A percentile compares a stretch with the other conserved stretches of the same genome.
phyloP scores from a whole-genome alignment of 108 stramenopile species.

The Skeletonema costatum region DNA sequence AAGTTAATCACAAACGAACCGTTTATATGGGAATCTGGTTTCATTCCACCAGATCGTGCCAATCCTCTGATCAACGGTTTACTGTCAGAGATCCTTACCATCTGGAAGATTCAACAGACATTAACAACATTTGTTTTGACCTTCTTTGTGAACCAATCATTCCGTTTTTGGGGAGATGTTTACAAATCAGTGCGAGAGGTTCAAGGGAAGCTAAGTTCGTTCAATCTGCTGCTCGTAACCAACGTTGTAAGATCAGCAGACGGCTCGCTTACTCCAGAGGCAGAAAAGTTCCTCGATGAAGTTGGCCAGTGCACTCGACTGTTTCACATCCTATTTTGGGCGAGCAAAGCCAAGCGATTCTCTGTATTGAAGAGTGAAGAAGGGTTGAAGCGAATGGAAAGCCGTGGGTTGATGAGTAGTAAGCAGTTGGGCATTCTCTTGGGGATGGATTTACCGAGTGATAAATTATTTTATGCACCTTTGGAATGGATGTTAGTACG shows the following conservation, averaged over 20 bases:
- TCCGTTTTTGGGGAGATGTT: slow-evolving; percentile 24
- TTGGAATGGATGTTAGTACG: slow-evolving; percentile 35
- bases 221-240: slow-evolving; percentile 11
- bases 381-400: slow-evolving; percentile 7
- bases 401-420: slow-evolving; percentile 24
- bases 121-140: slow-evolving; percentile 38
- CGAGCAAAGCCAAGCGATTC: slow-evolving; percentile 23
- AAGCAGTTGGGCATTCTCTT: slow-evolving; percentile 3
- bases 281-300: slow-evolving; percentile 18
- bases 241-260: background rate
- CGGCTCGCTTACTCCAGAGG: slow-evolving; percentile 4
- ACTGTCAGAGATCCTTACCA: background rate
- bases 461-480: slow-evolving; percentile 16
- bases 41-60: background rate
- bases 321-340: slow-evolving; percentile 33
- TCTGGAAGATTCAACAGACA: slow-evolving; percentile 13
- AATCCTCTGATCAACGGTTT: slow-evolving; percentile 7
- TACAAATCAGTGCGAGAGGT: slow-evolving; percentile 30
- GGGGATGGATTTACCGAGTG: background rate
- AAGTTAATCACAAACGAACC: slow-evolving; percentile 7
- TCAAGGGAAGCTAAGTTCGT: slow-evolving; percentile 7
- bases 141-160: slow-evolving; percentile 33
- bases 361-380: slow-evolving; percentile 7
- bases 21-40: background rate
- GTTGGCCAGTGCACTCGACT: slow-evolving; percentile 19